Base-by-base conservation (phyloP, 2,329 filamentous ascomycete genomes). In the Aspergillus sp. region DNA sequence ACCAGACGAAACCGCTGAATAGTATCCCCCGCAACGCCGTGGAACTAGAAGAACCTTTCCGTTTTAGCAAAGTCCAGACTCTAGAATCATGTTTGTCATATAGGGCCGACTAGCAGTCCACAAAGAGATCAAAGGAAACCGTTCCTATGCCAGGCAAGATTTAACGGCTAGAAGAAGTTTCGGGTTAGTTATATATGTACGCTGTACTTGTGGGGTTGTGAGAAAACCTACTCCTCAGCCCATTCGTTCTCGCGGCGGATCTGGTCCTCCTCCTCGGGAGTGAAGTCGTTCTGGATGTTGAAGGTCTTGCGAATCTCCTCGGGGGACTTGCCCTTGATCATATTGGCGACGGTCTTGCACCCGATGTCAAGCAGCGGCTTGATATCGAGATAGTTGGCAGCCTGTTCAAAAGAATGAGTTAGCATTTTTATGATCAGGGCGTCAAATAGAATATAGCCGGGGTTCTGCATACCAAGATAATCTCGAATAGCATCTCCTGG, bases 291-390 rank as follows among this genome's bases (percentile, higher is more conserved):
- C 71, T 96, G 95, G 71, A 99, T 99, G 81, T 99, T 99, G 83
- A 99, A 99, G 0, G 95, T 99, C 84, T 98, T 99, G 52, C 95
- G 90, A 70, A 99, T 99, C 82, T 99, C 95, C 76, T 99, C 95
- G 3, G 95, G 95, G 0, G 92, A 96, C 84, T 99, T 99, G 80
- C 95, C 95, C 90, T 99, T 99, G 84, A 99, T 99, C 95, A 99
- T 99, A 80, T 99, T 99, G 62, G 95, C 95, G 15, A 99, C 95
- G 0, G 95, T 99, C 86, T 99, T 99, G 86, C 95, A 99, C 62
- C 95, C 95, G 59, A 98, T 93, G 65, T 99, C 95, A 27, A 99
- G 88, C 1, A 99, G 89, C 1, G 92, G 90, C 85, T 98, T 99
- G 82, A 99, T 99, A 67, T 99, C 95, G 59, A 99, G 89, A 77